Evolutionary conservation across 495 filamentous ascomycete species (phyloP).

Genomic region (Aspergillus sclerotiicarbonarius): DNA sequence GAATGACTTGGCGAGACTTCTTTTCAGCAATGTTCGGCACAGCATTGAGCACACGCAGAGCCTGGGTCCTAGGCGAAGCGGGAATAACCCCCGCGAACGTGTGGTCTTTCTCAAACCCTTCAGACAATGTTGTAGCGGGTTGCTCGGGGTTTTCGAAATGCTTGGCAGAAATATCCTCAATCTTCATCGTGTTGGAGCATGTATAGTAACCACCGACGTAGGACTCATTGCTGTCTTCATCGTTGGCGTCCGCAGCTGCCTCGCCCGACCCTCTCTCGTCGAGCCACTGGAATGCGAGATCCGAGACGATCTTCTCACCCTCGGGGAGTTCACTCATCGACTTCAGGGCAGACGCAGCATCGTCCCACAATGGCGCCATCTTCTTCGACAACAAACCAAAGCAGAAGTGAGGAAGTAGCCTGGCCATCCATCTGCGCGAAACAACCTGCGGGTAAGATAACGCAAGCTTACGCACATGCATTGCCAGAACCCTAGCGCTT

Average conservation of each 20-base stretch:
- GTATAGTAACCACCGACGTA: constrained; percentile 60
- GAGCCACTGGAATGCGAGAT: constrained; percentile 78
- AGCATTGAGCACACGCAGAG: constrained; percentile 72
- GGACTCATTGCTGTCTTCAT: constrained; percentile 24
- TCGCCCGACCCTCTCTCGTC: constrained; percentile 49
- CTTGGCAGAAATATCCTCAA: constrained; percentile 46
- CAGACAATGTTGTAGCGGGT: constrained; percentile 22
- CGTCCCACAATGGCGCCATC: constrained; percentile 80
- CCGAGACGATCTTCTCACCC: constrained; percentile 71
- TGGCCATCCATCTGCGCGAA: constrained; percentile 61
- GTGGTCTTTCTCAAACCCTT: constrained; percentile 37
- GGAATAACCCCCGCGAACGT: constrained; percentile 34
- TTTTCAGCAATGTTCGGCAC: constrained; percentile 79
- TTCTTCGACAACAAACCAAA: constrained; percentile 88
- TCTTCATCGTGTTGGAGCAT: constrained; percentile 67
- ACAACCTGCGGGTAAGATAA: constrained; percentile 54
- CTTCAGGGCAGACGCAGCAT: constrained; percentile 70
- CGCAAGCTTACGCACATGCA: constrained; percentile 79
- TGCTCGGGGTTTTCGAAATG: constrained; percentile 26
- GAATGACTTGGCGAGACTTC: constrained; percentile 77
- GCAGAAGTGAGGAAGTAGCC: constrained; percentile 74
- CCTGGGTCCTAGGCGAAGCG: constrained; percentile 63
- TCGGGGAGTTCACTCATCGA: constrained; percentile 65
- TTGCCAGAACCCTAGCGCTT: constrained; percentile 69
- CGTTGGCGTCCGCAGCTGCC: constrained; percentile 21